A percentile compares a stretch with the other conserved stretches of the same genome.
These are phyloP conservation scores for Pisolithus orientalis DNA, from an alignment of 768 basidiomycete genomes.

Conservation along the genomic window DNA sequence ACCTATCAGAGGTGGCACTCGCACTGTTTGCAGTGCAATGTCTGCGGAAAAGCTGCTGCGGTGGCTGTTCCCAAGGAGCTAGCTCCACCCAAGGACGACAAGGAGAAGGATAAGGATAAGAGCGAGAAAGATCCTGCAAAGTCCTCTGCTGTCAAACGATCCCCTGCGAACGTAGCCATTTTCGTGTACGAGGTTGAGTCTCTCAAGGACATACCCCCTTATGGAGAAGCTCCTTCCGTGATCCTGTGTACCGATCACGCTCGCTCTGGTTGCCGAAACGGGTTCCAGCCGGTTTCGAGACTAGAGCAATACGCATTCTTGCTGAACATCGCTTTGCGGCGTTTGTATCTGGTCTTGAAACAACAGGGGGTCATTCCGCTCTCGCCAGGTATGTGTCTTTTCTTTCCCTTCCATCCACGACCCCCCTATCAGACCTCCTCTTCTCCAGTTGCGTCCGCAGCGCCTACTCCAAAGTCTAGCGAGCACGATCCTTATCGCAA, in stretches of 20 bases:
- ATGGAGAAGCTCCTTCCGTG: constrained; percentile 65
- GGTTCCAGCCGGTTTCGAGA: constrained; percentile 89
- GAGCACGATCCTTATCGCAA: constrained; percentile 79
- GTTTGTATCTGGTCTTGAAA: constrained; percentile 82
- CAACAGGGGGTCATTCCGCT: constrained; percentile 87
- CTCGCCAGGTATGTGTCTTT: constrained; percentile 51
- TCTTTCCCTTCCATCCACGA: constrained; percentile 2
- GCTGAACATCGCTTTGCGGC: constrained; percentile 88
- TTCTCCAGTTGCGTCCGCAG: constrained; percentile 21
- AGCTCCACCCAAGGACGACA: constrained; percentile 40
- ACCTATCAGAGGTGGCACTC: constrained; percentile 99
- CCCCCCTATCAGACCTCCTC: constrained; percentile 6
- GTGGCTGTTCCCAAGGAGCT: constrained; percentile 53
- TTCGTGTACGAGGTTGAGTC: constrained; percentile 77
- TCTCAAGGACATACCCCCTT: constrained; percentile 59
- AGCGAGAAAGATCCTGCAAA: constrained; percentile 46
- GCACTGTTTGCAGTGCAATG: constrained; percentile 78
- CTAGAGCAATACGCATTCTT: constrained; percentile 98
- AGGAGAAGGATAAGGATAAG: constrained; percentile 30
- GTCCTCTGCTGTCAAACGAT: constrained; percentile 57
- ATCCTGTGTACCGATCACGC: constrained; percentile 79
- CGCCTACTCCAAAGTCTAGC: constrained; percentile 28
- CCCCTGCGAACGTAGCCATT: constrained; percentile 72
- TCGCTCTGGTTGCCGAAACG: constrained; percentile 55
- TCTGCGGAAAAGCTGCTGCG: constrained; percentile 74